These are phyloP conservation scores for Hypoxylon sp. DNA, from an alignment of 2,329 filamentous ascomycete species.

Conservation along the genomic window DNA sequence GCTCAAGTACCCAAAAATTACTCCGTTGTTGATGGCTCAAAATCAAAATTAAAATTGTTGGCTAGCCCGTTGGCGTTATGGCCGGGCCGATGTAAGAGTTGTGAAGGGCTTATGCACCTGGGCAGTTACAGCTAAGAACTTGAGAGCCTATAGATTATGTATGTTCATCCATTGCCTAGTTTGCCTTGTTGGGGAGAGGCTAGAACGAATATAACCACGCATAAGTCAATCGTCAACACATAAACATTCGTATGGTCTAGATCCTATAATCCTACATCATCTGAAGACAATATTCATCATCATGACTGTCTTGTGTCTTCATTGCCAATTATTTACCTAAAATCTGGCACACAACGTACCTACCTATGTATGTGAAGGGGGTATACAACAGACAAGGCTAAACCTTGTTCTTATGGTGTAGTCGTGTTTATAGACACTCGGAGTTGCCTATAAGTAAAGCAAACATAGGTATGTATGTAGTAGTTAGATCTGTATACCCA, in stretches of 20 bases:
- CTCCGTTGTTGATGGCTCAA: constrained; percentile 22
- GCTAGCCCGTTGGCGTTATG: constrained; percentile 23
- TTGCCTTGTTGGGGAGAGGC: constrained; percentile 28
- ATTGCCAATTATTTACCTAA: background rate
- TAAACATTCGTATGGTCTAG: background rate
- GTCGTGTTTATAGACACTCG: background rate
- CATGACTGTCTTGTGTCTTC: background rate
- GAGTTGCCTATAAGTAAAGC: background rate
- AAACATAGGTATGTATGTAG: background rate
- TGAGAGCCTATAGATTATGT: too few species aligned
- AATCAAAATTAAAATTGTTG: constrained; percentile 28
- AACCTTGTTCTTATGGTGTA: background rate
- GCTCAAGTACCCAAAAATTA: constrained; percentile 32
- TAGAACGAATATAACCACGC: constrained; percentile 16
- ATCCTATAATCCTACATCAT: background rate
- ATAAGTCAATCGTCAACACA: background rate
- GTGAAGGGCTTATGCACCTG: constrained; percentile 11
- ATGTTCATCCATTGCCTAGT: constrained; percentile 2
- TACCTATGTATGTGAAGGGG: background rate
- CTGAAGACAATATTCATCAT: background rate
- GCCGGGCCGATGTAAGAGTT: constrained; percentile 30
- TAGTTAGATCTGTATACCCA: background rate
- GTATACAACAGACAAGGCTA: background rate
- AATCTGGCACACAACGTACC: background rate
- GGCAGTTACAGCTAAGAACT: too few species aligned